phyloP scores from a whole-genome alignment of 768 basidiomycete genomes.

The Royoungia palumana region DNA sequence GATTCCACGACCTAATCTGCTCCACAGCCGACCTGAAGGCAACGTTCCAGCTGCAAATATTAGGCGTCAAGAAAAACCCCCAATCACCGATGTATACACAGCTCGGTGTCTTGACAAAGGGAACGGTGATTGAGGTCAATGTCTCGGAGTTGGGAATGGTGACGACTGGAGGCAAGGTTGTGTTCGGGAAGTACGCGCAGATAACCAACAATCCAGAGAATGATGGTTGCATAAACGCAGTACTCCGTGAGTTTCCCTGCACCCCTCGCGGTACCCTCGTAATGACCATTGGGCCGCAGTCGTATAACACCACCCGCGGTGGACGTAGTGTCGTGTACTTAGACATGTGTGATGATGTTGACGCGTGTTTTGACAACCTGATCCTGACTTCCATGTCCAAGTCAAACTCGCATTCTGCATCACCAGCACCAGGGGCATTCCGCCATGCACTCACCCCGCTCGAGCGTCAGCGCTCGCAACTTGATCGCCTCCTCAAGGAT shows the following conservation, averaged over 20 bases:
- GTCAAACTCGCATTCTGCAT: slow-evolving; percentile 30
- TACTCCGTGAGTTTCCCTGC: slow-evolving; percentile 62
- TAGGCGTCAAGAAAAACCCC: slow-evolving; percentile 99
- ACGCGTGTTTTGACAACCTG: slow-evolving; percentile 18
- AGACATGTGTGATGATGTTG: slow-evolving; percentile 20
- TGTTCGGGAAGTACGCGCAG: slow-evolving; percentile 91
- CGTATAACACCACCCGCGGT: too few species aligned
- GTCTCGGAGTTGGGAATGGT: slow-evolving; percentile 98
- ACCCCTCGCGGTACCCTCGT: neutral
- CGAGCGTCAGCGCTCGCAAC: slow-evolving; percentile 59
- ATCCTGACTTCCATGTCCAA: slow-evolving; percentile 25
- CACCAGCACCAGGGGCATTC: slow-evolving; percentile 28
- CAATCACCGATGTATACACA: slow-evolving; percentile 98
- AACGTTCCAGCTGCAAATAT: slow-evolving; percentile 96
- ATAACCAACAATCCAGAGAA: slow-evolving; percentile 95
- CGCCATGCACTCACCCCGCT: slow-evolving; percentile 50
- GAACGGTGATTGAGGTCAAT: slow-evolving; percentile 97
- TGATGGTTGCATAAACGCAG: slow-evolving; percentile 94
- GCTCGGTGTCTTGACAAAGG: slow-evolving; percentile 96
- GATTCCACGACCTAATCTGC: neutral
- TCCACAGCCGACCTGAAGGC: slow-evolving; percentile 88
- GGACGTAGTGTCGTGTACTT: too few species aligned
- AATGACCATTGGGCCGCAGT: slow-evolving; percentile 16
- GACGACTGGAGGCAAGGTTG: slow-evolving; percentile 93
- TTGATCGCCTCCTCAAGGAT: slow-evolving; percentile 87